These are phyloP conservation scores for Astraeus odoratus DNA, from an alignment of 768 basidiomycete genomes.

Conservation along the genomic window DNA sequence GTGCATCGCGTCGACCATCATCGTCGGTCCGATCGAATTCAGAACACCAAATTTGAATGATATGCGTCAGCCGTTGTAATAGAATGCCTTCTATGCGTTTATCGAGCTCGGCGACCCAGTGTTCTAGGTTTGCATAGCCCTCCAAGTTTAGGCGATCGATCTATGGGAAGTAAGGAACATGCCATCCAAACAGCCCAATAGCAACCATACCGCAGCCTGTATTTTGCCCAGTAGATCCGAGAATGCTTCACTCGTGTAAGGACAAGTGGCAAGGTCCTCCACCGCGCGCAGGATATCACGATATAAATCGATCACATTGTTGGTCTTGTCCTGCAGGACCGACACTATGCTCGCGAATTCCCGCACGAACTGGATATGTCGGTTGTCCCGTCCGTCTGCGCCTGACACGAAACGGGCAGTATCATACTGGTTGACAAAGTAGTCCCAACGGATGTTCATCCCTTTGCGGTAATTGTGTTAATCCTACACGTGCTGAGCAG, in stretches of 20 bases:
- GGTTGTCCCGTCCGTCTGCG: conserved; percentile 74
- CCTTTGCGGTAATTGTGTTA: too few relatives aligned
- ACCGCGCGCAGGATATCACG: conserved; percentile 79
- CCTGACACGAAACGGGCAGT: conserved; percentile 65
- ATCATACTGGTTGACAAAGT: conserved; percentile 93
- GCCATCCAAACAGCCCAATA: not conserved
- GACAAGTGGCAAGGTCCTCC: conserved; percentile 82
- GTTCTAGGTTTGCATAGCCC: conserved; percentile 90
- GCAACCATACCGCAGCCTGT: conserved; percentile 67
- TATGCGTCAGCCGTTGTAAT: conserved; percentile 62
- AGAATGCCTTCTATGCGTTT: conserved; percentile 79
- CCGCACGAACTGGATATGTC: conserved; percentile 89
- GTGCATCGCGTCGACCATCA: conserved; percentile 48
- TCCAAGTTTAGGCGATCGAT: conserved; percentile 94
- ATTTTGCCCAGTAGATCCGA: conserved; percentile 68
- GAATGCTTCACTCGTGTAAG: conserved; percentile 81
- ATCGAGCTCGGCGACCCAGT: conserved; percentile 83
- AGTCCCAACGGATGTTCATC: conserved; percentile 95
- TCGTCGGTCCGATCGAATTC: conserved; percentile 81
- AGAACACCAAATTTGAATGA: conserved; percentile 81
- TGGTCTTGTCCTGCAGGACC: conserved; percentile 93
- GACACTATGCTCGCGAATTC: conserved; percentile 94
- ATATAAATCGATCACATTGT: conserved; percentile 86
- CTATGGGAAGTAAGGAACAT: conserved; percentile 28
- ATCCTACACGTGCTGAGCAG: not conserved